Base-by-base conservation (phyloP, 2,329 filamentous ascomycete genomes). In the Diaporthe humulicola region DNA sequence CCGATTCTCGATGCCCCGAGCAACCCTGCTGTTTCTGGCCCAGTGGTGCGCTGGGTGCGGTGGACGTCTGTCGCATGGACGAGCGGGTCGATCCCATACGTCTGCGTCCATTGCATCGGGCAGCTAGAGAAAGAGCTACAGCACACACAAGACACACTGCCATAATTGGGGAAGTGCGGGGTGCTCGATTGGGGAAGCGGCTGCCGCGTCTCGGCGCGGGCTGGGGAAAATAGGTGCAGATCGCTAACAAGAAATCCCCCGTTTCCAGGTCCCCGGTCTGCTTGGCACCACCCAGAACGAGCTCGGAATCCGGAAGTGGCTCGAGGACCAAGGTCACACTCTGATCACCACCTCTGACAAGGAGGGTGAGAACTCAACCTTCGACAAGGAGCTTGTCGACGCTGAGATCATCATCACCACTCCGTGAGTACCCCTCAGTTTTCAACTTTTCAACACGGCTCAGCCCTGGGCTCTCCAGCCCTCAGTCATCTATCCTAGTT, bases 341-440 rank as follows among this genome's bases (percentile, higher is more conserved):
- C 92, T 99, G 77, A 91, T 99, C 80, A 99, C 97, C 81, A 99
- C 97, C 78, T 98, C 96, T 60, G 95, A 98, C 90, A 99, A 99
- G 81, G 97, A 99, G 81, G 94, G 95, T 79, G 94, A 95, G 88
- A 91, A 93, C 90, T 98, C 96, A 76, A 94, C 90, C 79, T 98
- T 99, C 76, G 97, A 98, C 87, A 91, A 96, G 88, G 95, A 99
- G 88, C 91, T 99, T 73, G 95, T 97, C 77, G 97, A 98, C 83
- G 95, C 97, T 77, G 97, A 99, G 87, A 90, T 99, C 86, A 98
- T 99, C 90, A 98, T 99, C 87, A 99, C 97, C 80, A 99, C 97
- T 74, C 97, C 97, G 94, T 98, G 86, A 77, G 89, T 78, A 40
- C 10, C 36, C 69, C 25, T 40, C 10, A 50, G 3, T 25, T 25